Base-by-base conservation (phyloP, 2,329 filamentous ascomycete genomes). In the Fusarium protoensiforme region DNA sequence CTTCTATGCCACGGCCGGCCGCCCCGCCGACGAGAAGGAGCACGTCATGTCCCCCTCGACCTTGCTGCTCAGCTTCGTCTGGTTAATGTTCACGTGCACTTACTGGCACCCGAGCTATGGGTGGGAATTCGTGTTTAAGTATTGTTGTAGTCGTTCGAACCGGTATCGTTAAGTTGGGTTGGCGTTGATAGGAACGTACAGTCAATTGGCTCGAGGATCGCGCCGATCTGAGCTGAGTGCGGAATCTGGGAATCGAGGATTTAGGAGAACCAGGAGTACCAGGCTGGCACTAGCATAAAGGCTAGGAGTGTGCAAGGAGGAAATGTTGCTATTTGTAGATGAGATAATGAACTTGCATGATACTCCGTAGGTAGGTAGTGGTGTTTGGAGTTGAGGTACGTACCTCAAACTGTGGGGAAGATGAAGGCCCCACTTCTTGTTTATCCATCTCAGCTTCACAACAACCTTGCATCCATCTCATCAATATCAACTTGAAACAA, bases 361-460 rank as follows among this genome's bases (percentile, higher is more conserved):
- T 2, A n/a, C n/a, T 24, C 3, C 24, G 4, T 24, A 24, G 24
- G 24, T 24, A 24, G 3, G 11, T 35, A 13, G 27, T 10, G 46
- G 7, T 60, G 36, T 24, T 62, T 48, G 22, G 16, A 29, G 38
- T 8, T 13, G 27, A 48, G 61, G 53, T 64, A 64, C 53, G 61
- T 64, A 64, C 61, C 20, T n/a, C 11, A 20, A 7, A 7, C 5
- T 29, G n/a, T 20, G 48, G 48, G 48, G 48, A 51, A 46, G 41
- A 13, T 0, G 1, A 48, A 4, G 5, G 46, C 46, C 33, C 57
- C 71, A 64, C 71, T 61, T 54, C 11, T 46, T 66, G 58, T 66
- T 72, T 69, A 74, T 66, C 18, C 27, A 65, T 60, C 61, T 65
- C 41, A 61, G 9, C 43, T 54, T 7, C 7, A 43, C 20, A 39